Conservation (phyloP, 106 monocot species). For the Platanthera guangdongensis region DNA sequence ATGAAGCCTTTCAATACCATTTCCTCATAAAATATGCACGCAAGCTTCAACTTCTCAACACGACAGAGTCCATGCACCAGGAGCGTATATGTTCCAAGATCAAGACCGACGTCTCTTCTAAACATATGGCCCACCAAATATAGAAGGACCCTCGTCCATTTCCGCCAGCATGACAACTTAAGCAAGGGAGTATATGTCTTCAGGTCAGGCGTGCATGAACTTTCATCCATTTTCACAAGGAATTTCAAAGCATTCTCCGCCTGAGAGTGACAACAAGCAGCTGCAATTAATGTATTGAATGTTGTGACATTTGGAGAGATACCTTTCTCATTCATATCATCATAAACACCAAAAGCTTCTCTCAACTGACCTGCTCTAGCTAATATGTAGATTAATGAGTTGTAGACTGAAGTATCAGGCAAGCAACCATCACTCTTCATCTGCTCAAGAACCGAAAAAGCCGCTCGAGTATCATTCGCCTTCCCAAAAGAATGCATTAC, state of each 20-base stretch:
- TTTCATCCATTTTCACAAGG: constrained; percentile 49
- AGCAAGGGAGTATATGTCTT: constrained; percentile 60
- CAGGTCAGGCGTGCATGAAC: constrained; percentile 53
- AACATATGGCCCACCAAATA: constrained; percentile 71
- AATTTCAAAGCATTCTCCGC: constrained; percentile 50
- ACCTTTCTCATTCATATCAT: constrained; percentile 55
- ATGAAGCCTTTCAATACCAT: constrained; percentile 67
- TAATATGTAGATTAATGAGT: constrained; percentile 72
- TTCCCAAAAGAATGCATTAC: constrained; percentile 82
- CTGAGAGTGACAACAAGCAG: constrained; percentile 49
- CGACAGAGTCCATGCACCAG: constrained; percentile 57
- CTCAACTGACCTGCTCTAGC: constrained; percentile 38
- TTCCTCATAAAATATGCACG: constrained; percentile 74
- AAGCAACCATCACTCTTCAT: constrained; percentile 51
- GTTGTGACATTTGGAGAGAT: constrained; percentile 50
- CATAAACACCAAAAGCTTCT: constrained; percentile 49
- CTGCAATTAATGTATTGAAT: constrained; percentile 75
- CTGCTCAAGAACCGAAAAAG: constrained; percentile 43
- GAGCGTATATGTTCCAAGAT: constrained; percentile 66
- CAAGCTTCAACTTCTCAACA: constrained; percentile 36
- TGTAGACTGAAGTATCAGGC: constrained; percentile 71
- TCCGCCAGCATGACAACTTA: constrained; percentile 56
- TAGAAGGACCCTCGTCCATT: constrained; percentile 45
- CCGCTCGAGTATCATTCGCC: constrained; percentile 48
- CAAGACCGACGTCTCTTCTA: constrained; percentile 60